A percentile compares a stretch with the other conserved stretches of the same genome.
phyloP scores from a whole-genome alignment of 768 basidiomycete genomes.

The Tylopilus cervinicoccineus region DNA sequence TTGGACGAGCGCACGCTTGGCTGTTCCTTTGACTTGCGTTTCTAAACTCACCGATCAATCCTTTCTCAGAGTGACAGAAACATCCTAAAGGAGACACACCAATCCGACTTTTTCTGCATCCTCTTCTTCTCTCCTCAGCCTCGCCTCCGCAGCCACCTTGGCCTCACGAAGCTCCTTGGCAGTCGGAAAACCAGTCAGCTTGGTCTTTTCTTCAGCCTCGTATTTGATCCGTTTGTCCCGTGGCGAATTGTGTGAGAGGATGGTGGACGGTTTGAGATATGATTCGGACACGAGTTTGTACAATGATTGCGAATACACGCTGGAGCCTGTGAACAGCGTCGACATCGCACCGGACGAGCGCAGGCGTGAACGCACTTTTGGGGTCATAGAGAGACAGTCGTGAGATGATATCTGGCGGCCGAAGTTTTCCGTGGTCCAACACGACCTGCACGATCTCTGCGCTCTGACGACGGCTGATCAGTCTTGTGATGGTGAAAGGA shows the following conservation, averaged over 20 bases:
- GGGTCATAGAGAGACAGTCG: constrained; percentile 48
- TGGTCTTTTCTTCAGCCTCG: constrained; percentile 72
- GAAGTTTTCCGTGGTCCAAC: constrained; percentile 84
- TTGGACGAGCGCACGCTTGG: constrained; percentile 46
- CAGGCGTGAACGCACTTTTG: constrained; percentile 45
- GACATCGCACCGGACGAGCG: neutral
- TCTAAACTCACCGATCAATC: constrained; percentile 42
- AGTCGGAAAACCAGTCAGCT: constrained; percentile 72
- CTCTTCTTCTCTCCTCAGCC: constrained; percentile 66
- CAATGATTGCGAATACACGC: constrained; percentile 55
- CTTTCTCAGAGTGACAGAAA: neutral
- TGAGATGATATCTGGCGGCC: constrained; percentile 63
- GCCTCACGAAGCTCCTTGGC: constrained; percentile 74
- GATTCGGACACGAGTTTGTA: constrained; percentile 64
- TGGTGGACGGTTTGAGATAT: constrained; percentile 80
- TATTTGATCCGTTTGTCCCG: constrained; percentile 78
- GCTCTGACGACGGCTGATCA: constrained; percentile 42
- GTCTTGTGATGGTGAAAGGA: neutral
- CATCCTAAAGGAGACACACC: constrained; percentile 40
- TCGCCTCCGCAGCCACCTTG: constrained; percentile 59
- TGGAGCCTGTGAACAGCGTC: constrained; percentile 23
- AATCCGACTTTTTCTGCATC: constrained; percentile 70
- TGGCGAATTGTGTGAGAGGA: constrained; percentile 75
- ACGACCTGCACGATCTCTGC: constrained; percentile 72
- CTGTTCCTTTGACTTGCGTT: constrained; percentile 53